phyloP scores from a whole-genome alignment of 768 basidiomycete genomes.

The Kwoniella dendrophila region DNA sequence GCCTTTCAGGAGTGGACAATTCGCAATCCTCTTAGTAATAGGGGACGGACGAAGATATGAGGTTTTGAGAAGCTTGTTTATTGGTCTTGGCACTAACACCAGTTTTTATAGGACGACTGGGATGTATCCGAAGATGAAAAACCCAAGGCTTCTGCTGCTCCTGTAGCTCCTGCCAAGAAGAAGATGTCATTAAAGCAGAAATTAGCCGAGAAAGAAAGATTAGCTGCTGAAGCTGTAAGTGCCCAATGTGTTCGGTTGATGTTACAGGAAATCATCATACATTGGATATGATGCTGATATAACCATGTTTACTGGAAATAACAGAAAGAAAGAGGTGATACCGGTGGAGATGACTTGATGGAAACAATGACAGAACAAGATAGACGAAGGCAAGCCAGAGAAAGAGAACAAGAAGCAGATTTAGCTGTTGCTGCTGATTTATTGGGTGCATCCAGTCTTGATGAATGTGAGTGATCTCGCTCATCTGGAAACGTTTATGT shows the following conservation, averaged over 20 bases:
- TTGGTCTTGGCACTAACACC: too few relatives aligned
- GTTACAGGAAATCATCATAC: too few relatives aligned
- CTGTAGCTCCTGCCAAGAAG: conserved; percentile 77
- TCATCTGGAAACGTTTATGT: neutral
- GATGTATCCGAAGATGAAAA: conserved; percentile 75
- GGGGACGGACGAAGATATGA: too few relatives aligned
- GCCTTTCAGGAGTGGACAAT: conserved; percentile 11
- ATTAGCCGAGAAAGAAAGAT: conserved; percentile 86
- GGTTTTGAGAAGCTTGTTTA: too few relatives aligned
- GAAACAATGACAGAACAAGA: conserved; percentile 56
- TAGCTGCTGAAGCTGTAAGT: conserved; percentile 62
- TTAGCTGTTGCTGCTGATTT: conserved; percentile 79
- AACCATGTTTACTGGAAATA: too few relatives aligned
- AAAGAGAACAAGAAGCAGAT: conserved; percentile 83
- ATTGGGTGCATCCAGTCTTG: conserved; percentile 68
- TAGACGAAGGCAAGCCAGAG: conserved; percentile 74
- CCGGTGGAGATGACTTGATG: conserved; percentile 47
- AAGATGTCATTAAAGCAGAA: conserved; percentile 90
- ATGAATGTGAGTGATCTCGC: conserved; percentile 30
- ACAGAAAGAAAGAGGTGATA: conserved; percentile 14
- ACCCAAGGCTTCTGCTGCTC: conserved; percentile 54
- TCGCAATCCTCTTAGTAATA: too few relatives aligned
- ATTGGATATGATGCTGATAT: too few relatives aligned
- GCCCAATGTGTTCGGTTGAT: too few relatives aligned
- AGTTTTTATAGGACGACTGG: conserved; percentile 85